A percentile compares a stretch with the other conserved stretches of the same genome.
phyloP scores from a whole-genome alignment of 163 green algal genomes.

The Dunaliella salina region DNA sequence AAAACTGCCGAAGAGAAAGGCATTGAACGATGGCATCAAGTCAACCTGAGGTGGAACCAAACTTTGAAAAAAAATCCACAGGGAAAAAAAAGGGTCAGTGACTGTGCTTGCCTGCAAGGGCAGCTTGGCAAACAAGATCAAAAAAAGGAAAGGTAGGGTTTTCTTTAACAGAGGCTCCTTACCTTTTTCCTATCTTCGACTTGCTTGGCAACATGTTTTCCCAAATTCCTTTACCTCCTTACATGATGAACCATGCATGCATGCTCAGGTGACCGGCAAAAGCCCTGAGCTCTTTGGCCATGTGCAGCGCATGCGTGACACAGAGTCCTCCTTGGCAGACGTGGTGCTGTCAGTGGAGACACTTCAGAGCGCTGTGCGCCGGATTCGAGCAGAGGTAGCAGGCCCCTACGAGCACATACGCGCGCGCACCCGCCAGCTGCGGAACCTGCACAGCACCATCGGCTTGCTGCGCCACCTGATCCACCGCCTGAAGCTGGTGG shows the following conservation, averaged over 20 bases:
- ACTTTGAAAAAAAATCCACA: no score
- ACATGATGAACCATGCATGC: not conserved
- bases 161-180: no score
- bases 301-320: conserved; percentile 57
- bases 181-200: no score
- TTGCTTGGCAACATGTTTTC: no score
- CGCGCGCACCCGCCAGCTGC: conserved; percentile 68
- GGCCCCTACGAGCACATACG: conserved; percentile 70
- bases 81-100: no score
- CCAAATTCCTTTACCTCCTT: no score
- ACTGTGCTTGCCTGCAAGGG: no score
- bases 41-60: no score
- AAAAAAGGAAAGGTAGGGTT: no score
- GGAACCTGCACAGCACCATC: conserved; percentile 73
- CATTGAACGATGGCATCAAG: no score
- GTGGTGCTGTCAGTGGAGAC: conserved; percentile 63
- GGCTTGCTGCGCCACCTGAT: conserved; percentile 75
- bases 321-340: conserved; percentile 57
- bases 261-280: conserved; percentile 27
- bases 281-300: conserved; percentile 58
- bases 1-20: no score
- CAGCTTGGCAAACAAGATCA: no score
- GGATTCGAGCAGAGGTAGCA: conserved; percentile 70
- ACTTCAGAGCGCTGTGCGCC: conserved; percentile 65
- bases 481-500: conserved; percentile 68